A percentile compares a stretch with the other conserved stretches of the same genome.
Evolutionary conservation across 139 green algal genomes (phyloP).

Genomic region (Coccomyxa sp.): DNA sequence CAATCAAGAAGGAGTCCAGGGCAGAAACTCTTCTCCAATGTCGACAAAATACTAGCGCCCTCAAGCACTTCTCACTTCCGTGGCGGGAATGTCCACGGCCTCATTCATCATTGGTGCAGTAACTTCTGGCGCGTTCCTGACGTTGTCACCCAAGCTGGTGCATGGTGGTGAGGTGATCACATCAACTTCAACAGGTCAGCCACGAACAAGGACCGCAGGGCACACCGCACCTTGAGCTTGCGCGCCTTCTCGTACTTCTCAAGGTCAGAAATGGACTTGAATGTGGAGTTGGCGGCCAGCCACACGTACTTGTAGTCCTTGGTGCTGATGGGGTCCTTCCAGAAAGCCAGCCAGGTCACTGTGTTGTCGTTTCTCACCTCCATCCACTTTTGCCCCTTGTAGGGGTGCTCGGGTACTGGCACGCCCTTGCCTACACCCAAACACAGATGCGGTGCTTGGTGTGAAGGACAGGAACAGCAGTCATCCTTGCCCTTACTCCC

Average conservation of each 20-base stretch:
- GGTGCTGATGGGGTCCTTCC: conserved; percentile 90
- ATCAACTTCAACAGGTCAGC: too few relatives aligned
- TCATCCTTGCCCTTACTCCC: too few relatives aligned
- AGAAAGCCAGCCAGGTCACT: conserved; percentile 97
- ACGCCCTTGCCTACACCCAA: conserved; percentile 41
- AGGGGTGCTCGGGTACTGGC: conserved; percentile 82
- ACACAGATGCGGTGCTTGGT: not conserved
- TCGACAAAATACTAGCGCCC: too few relatives aligned
- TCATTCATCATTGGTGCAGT: too few relatives aligned
- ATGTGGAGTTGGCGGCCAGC: conserved; percentile 82
- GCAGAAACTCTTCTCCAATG: too few relatives aligned
- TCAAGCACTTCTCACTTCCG: too few relatives aligned
- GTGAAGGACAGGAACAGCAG: too few relatives aligned
- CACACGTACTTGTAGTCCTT: conserved; percentile 95
- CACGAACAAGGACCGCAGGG: not conserved
- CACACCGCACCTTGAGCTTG: conserved; percentile 63
- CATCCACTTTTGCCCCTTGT: conserved; percentile 54
- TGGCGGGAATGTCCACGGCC: too few relatives aligned
- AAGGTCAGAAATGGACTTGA: conserved; percentile 90
- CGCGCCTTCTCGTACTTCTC: conserved; percentile 98
- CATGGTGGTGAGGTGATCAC: too few relatives aligned
- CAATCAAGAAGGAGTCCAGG: too few relatives aligned
- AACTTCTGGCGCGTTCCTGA: too few relatives aligned
- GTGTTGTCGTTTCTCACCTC: conserved; percentile 80
- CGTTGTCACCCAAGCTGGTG: too few relatives aligned